phyloP scores from a whole-genome alignment of 331 rosid genomes.

The Malus hybrid region DNA sequence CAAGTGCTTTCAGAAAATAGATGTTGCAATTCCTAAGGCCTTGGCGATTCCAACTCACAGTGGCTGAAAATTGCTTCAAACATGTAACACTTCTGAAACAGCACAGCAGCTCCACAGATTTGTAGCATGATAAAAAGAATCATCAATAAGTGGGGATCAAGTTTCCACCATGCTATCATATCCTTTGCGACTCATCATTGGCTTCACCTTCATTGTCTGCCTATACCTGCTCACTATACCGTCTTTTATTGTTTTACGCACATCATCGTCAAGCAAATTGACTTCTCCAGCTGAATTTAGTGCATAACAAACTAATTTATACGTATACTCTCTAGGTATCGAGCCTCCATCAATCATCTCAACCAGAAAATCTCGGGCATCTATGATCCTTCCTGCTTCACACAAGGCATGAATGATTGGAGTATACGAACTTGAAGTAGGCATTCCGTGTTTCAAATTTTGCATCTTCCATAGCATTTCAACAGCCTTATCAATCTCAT shows the following conservation, averaged over 20 bases:
- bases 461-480: conserved; percentile 67
- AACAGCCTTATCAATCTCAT: conserved; percentile 75
- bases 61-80: neutral
- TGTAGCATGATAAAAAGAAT: neutral
- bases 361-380: conserved; percentile 59
- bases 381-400: conserved; percentile 53
- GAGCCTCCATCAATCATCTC: conserved; percentile 69
- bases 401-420: conserved; percentile 75
- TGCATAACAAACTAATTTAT: conserved; percentile 48
- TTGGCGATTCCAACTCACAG: neutral
- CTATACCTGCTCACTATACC: conserved; percentile 48
- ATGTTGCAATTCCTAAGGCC: neutral
- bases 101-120: neutral
- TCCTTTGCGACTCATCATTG: conserved; percentile 55
- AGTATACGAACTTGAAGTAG: conserved; percentile 65
- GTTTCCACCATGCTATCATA: conserved; percentile 22
- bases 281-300: conserved; percentile 33
- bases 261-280: conserved; percentile 27
- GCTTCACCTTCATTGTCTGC: conserved; percentile 46
- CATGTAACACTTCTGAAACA: neutral
- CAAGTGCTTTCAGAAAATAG: neutral
- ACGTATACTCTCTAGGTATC: conserved; percentile 75
- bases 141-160: neutral
- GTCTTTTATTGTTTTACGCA: conserved; percentile 47
- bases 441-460: conserved; percentile 40